Evolutionary conservation across 371 early-diverging fungal genomes (phyloP).

Genomic region (Rhizomucor miehei): DNA sequence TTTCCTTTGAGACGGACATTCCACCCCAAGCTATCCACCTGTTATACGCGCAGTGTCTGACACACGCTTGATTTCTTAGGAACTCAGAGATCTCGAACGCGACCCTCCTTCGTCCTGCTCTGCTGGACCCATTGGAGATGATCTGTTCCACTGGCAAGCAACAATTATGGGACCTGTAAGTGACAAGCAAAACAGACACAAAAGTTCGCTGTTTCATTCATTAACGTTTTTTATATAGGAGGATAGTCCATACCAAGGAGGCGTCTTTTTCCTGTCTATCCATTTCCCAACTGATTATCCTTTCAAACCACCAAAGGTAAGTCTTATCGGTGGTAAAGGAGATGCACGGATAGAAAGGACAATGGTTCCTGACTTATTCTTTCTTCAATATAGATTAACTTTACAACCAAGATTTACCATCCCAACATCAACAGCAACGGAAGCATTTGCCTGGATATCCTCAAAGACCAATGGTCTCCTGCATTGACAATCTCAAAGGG

Average conservation of each 20-base stretch:
- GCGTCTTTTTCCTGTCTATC: slow-evolving; percentile 98
- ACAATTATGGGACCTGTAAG: slow-evolving; percentile 96
- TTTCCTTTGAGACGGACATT: too few species aligned
- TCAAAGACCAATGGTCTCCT: slow-evolving; percentile 99
- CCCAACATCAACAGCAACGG: slow-evolving; percentile 99
- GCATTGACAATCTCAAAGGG: slow-evolving; percentile 97
- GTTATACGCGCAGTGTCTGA: too few species aligned
- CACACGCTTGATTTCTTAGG: slow-evolving; percentile 54
- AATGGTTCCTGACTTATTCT: background rate
- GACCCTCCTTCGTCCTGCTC: slow-evolving; percentile 95
- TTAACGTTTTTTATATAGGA: slow-evolving; percentile 24
- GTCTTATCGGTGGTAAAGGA: too few species aligned
- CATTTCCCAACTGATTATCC: slow-evolving; percentile 99
- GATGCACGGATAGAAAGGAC: background rate
- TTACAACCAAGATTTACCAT: slow-evolving; percentile 97
- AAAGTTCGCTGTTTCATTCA: background rate
- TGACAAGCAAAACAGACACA: too few species aligned
- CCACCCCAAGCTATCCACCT: too few species aligned
- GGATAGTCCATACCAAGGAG: slow-evolving; percentile 79
- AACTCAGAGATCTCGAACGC: slow-evolving; percentile 92
- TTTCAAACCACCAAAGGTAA: slow-evolving; percentile 98
- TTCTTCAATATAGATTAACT: slow-evolving; percentile 71
- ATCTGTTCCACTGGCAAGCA: slow-evolving; percentile 93
- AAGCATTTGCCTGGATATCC: slow-evolving; percentile 97
- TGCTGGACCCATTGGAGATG: slow-evolving; percentile 91